These are phyloP conservation scores for Solanum chilense DNA, from an alignment of 257 asterid species.

Conservation along the genomic window DNA sequence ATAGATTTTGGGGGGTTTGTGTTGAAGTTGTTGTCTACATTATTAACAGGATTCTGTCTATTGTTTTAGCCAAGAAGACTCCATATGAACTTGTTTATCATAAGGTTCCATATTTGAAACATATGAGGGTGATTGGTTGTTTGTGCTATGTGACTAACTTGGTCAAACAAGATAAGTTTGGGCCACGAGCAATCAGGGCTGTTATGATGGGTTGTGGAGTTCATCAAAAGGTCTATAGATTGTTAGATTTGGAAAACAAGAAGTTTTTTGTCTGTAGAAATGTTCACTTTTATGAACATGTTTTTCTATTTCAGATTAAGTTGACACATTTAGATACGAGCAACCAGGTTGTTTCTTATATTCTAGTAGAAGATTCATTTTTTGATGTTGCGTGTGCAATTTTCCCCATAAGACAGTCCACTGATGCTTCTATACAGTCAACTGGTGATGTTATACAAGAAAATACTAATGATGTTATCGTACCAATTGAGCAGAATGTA, in stretches of 20 bases:
- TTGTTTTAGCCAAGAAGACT: neutral
- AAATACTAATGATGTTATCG: neutral
- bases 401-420: fast-evolving
- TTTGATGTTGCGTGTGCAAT: too few relatives aligned
- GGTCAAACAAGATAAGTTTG: neutral
- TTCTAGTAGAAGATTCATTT: neutral
- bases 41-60: too few relatives aligned
- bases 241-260: neutral
- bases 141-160: neutral
- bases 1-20: neutral
- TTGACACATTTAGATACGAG: neutral
- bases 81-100: too few relatives aligned
- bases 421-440: too few relatives aligned
- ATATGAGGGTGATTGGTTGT: neutral
- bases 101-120: neutral
- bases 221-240: neutral
- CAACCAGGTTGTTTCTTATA: neutral
- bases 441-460: neutral
- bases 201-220: neutral
- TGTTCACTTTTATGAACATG: neutral
- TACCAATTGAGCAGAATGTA: too few relatives aligned
- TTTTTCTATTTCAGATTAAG: too few relatives aligned
- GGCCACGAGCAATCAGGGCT: neutral
- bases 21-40: neutral
- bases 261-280: too few relatives aligned